A percentile compares a stretch with the other conserved stretches of the same genome.
Conservation (phyloP, 768 basidiomycete species). For the Collybiopsis confluens region DNA sequence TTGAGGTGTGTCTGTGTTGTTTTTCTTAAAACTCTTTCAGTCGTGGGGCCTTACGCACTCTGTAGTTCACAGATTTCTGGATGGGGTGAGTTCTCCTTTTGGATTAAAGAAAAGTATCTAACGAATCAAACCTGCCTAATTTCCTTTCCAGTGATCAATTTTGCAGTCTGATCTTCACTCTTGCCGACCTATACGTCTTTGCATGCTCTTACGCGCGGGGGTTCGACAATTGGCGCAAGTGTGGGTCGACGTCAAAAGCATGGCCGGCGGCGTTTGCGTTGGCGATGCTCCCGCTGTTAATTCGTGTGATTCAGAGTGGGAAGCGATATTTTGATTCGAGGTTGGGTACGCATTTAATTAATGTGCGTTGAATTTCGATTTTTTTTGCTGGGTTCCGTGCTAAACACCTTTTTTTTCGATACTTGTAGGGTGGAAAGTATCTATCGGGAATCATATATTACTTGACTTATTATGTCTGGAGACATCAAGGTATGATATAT, state of each 20-base stretch:
- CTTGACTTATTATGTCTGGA: constrained; percentile 75
- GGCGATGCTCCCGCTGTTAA: constrained; percentile 61
- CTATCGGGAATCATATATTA: constrained; percentile 58
- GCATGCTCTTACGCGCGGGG: constrained; percentile 65
- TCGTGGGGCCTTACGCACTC: constrained; percentile 15
- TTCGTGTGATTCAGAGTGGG: constrained; percentile 82
- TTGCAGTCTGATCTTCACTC: constrained; percentile 72
- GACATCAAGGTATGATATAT: constrained; percentile 48
- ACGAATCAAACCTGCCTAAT: too few species aligned
- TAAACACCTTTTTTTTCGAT: not conserved
- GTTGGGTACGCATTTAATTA: constrained; percentile 76
- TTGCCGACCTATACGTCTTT: constrained; percentile 71
- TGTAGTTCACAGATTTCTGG: constrained; percentile 85
- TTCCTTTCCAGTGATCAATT: constrained; percentile 61
- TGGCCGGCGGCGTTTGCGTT: constrained; percentile 67
- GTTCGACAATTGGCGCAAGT: constrained; percentile 50
- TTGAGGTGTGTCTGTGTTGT: constrained; percentile 56
- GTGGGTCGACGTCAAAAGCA: constrained; percentile 35
- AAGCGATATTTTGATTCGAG: constrained; percentile 83
- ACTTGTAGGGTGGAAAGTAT: constrained; percentile 92
- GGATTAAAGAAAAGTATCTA: not conserved
- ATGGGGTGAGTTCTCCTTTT: constrained; percentile 49
- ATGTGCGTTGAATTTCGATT: constrained; percentile 41
- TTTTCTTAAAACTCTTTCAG: too few species aligned
- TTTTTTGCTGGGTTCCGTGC: constrained; percentile 3